These are phyloP conservation scores for Paramecium sonneborni DNA, from an alignment of 73 alveolate genomes.

Conservation along the genomic window DNA sequence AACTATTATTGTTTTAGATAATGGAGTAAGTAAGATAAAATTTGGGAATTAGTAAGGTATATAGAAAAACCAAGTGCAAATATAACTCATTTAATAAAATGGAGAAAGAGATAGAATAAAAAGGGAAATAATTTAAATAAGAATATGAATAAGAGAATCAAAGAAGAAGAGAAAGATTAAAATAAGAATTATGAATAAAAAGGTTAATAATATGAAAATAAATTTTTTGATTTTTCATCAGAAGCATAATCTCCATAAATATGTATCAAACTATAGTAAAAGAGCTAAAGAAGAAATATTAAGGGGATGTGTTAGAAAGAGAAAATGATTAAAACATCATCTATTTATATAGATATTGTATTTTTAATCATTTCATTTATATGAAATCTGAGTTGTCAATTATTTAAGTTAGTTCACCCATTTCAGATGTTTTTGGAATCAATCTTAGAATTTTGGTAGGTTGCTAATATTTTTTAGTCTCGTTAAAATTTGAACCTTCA, in stretches of 20 bases:
- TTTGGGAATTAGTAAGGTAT: background rate
- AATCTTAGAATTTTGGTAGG: background rate
- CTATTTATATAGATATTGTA: background rate
- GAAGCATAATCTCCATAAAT: background rate
- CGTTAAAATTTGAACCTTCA: background rate
- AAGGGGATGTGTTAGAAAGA: background rate
- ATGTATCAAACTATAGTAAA: background rate
- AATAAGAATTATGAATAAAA: background rate
- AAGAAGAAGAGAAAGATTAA: background rate
- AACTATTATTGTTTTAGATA: constrained; percentile 5
- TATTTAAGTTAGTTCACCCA: background rate
- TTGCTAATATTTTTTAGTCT: background rate
- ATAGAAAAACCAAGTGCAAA: constrained; percentile 26
- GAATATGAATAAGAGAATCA: background rate
- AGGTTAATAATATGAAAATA: background rate
- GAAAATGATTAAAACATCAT: background rate
- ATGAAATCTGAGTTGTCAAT: background rate
- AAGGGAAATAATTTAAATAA: background rate
- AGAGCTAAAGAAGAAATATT: constrained; percentile 4
- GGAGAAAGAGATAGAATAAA: background rate
- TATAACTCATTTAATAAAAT: background rate
- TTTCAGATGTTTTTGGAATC: background rate
- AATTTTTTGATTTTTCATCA: background rate
- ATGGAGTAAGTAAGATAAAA: constrained; percentile 27
- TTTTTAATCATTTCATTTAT: background rate